Base-by-base conservation (phyloP, 2,329 filamentous ascomycete species). In the Arthrobotrys iridis region DNA sequence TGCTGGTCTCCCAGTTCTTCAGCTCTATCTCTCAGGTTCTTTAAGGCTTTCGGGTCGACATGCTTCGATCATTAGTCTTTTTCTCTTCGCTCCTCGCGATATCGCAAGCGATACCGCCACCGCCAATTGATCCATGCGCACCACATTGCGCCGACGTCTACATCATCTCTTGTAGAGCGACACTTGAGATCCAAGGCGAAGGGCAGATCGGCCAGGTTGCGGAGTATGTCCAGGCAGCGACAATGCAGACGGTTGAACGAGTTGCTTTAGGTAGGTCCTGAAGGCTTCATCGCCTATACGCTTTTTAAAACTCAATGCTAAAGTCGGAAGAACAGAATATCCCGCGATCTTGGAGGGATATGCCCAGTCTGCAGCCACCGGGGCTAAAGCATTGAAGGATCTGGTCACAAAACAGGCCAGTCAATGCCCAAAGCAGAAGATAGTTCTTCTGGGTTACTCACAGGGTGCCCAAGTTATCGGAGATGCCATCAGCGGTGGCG, bases 391-490 rank as follows among this genome's bases (percentile, higher is more conserved):
- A 3, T 37, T 80, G 26, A 79, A 50, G 15, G 48, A 75, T 10
- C 64, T 77, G 33, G 33, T 80, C 7, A 73, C 73, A 5, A 76
- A 50, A 10, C 77, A 76, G 26, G 62, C 65, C 20, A 52, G 64
- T 7, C 43, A 70, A 13, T 81, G 81, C 45, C 80, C 80, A 11
- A 43, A 76, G 35, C 77, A 80, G 15, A 79, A 79, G 63, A 73
- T 81, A 11, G 79, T 81, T 5, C 60, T 81, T 26, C 11, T 79
- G 28, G 80, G 81, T 8, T 81, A 81, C 70, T 81, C 80, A 10
- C 80, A 82, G 66, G 81, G 81, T 1, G 81, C 78, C 1, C 77
- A 79, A 55, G 73, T 81, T 22, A 77, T 81, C 50, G 79, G 79
- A 1, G 80, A 81, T 73, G 77, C 78, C 11, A 57, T 81, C 46